phyloP scores from a whole-genome alignment of 495 filamentous ascomycete species.

The Aspergillus funiculosus region DNA sequence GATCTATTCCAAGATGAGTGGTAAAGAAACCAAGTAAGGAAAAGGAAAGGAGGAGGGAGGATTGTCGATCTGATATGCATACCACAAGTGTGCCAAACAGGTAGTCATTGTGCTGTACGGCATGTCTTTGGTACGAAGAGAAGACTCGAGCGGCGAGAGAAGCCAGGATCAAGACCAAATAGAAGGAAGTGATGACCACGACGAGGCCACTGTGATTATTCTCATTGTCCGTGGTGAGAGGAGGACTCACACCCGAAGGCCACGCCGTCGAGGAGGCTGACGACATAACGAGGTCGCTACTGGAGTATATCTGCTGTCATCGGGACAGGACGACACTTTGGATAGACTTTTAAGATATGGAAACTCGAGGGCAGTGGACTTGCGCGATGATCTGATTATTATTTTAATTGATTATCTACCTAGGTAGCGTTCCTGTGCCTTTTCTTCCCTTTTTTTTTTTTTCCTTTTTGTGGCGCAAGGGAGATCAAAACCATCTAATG shows the following conservation, averaged over 20 bases:
- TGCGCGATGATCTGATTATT: too few relatives aligned
- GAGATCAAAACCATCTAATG: too few relatives aligned
- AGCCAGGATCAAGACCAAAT: constrained; percentile 19
- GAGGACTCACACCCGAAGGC: constrained; percentile 18
- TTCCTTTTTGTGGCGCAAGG: too few relatives aligned
- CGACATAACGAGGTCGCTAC: neutral
- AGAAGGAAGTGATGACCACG: constrained; percentile 23
- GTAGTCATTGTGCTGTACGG: constrained; percentile 21
- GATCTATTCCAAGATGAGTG: neutral
- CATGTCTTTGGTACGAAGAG: constrained; percentile 12
- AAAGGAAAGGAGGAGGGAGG: neutral
- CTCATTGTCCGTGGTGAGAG: constrained; percentile 23
- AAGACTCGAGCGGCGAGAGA: constrained; percentile 21
- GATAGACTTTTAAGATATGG: too few relatives aligned
- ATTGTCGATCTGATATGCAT: neutral
- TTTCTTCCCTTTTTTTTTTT: too few relatives aligned
- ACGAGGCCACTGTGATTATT: constrained; percentile 27
- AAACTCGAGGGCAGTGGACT: too few relatives aligned
- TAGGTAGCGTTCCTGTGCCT: too few relatives aligned
- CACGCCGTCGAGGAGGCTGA: neutral
- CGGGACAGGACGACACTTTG: too few relatives aligned
- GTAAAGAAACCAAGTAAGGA: neutral
- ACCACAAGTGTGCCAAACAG: constrained; percentile 22
- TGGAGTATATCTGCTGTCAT: neutral
- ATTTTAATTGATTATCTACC: too few relatives aligned